A percentile compares a stretch with the other conserved stretches of the same genome.
Evolutionary conservation across 2,329 filamentous ascomycete species (phyloP).

Genomic region (Cordyceps cicadae): DNA sequence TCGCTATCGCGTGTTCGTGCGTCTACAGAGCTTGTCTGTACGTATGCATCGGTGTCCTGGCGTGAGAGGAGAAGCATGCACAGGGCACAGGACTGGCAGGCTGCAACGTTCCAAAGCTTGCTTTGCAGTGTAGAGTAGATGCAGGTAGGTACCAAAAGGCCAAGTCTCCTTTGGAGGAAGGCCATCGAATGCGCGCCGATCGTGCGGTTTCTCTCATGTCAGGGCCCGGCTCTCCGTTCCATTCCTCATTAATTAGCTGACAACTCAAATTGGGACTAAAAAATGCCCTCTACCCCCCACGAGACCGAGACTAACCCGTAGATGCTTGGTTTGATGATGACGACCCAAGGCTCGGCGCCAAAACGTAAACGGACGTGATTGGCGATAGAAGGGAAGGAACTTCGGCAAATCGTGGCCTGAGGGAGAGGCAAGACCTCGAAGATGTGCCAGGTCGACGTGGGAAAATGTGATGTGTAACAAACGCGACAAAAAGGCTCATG

Average conservation of each 20-base stretch:
- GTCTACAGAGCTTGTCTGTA: too few species aligned
- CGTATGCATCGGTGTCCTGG: too few species aligned
- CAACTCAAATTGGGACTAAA: neutral
- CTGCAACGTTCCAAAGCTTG: neutral
- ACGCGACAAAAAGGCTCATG: neutral
- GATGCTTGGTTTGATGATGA: neutral
- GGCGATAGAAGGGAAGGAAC: neutral
- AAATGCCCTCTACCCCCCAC: neutral
- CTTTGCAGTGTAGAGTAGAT: neutral
- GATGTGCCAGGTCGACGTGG: neutral
- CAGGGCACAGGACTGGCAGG: neutral
- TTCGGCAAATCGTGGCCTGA: neutral
- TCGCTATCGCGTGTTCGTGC: too few species aligned
- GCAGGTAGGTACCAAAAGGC: neutral
- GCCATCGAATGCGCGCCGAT: neutral
- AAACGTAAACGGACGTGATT: neutral
- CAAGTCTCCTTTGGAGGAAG: neutral
- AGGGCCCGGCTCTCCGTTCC: neutral
- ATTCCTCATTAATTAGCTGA: neutral
- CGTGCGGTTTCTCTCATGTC: conserved; percentile 1
- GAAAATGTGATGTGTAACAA: conserved; percentile 6
- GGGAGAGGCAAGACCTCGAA: neutral
- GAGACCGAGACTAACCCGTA: neutral
- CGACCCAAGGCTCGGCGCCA: neutral
- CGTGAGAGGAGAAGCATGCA: neutral